Evolutionary conservation across 371 early-diverging fungal genomes (phyloP), one percentile per base, ranked within the genome.

Genomic region (Apophysomyces sp.): DNA sequence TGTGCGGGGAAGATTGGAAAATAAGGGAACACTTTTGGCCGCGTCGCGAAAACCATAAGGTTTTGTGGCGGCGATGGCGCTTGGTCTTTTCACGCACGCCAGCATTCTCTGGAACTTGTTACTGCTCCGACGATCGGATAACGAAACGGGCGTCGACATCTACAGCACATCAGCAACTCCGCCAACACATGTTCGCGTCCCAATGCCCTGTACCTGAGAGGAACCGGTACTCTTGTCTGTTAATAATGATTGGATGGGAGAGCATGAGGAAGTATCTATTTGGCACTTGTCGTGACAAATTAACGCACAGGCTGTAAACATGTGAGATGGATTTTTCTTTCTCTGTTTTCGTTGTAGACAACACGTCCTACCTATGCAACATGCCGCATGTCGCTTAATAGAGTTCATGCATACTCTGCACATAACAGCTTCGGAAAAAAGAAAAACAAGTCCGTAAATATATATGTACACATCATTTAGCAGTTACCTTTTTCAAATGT

Each of bases 281-380:
- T 67, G 68, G 27, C 75, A 75, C 16, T 71, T 68, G 7, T 75
- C 75, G 49, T 75, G 75, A 39, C 75, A 75, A 44, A 75, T 72
- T 34, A 75, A 52, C 2, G 68, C 66, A 55, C 75, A 75, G 11
- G 67, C 74, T 72, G 37, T 28, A 28, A 49, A 59, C 27, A 15
- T 21, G 28, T 30, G 3, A 51, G 15, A 24, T 39, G 16, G 16
- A 26, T 15, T 21, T n/a, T n/a, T 34, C 34, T 34, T 34, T 8
- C 13, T 34, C 34, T 34, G 34, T 11, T 34, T 4, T 34, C 6
- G 16, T 27, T 49, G 15, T 15, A 12, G 8, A n/a, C 26, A 9
- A 59, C 36, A 44, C 7, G n/a, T 44, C 49, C 29, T 39, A 60
- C 65, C 65, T 65, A 61, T 62, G 39, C 67, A 65, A 31, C 57